A percentile compares a stretch with the other conserved stretches of the same genome.
Evolutionary conservation across 2,329 filamentous ascomycete species (phyloP).

Genomic region (Diaporthe humulicola): DNA sequence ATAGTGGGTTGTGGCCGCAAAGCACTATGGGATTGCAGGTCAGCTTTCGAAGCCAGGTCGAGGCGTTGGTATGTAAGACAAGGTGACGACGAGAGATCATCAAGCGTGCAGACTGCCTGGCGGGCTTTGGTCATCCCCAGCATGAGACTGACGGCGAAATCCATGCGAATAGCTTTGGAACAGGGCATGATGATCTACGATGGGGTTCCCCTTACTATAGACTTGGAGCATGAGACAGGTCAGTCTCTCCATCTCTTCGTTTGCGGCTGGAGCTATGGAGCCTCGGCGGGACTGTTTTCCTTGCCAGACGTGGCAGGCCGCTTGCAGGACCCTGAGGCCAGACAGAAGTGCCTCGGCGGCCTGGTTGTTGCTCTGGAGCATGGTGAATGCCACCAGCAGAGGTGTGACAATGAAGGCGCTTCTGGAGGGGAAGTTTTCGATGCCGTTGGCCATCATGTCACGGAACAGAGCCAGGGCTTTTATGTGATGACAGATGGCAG

Average conservation of each 20-base stretch:
- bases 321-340: conserved; percentile 8
- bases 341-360: conserved; percentile 11
- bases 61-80: not conserved
- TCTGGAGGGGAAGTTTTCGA: not conserved
- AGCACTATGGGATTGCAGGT: not conserved
- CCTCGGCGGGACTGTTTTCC: not conserved
- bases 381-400: conserved; percentile 11
- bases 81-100: not conserved
- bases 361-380: conserved; percentile 10
- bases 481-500: conserved; percentile 10
- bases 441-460: not conserved
- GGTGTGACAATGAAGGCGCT: conserved; percentile 14
- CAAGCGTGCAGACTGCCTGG: not conserved
- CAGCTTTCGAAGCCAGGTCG: not conserved
- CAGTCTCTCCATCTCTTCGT: conserved; percentile 5
- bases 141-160: too few species aligned
- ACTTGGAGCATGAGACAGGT: conserved; percentile 18
- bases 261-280: not conserved
- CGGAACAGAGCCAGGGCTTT: conserved; percentile 3
- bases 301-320: not conserved
- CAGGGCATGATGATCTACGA: not conserved
- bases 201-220: not conserved
- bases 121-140: not conserved
- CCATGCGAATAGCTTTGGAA: too few species aligned
- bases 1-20: conserved; percentile 16